These are phyloP conservation scores for Pseudocercospora cruenta DNA, from an alignment of 2,329 filamentous ascomycete species.

Conservation along the genomic window DNA sequence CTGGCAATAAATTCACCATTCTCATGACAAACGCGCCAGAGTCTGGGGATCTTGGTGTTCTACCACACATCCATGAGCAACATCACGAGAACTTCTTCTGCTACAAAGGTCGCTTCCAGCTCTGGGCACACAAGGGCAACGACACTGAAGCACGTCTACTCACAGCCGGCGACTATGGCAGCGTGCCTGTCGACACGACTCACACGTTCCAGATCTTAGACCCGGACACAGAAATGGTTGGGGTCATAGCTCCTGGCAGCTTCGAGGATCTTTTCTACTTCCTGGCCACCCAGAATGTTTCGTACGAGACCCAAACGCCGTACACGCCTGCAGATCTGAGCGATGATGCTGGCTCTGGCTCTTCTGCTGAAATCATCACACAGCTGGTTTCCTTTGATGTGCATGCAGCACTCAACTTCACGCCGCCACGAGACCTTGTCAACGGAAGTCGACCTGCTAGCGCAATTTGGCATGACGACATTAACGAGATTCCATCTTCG, in stretches of 20 bases:
- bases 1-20: conserved; percentile 13
- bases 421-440: conserved; percentile 45
- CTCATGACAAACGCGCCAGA: conserved; percentile 7
- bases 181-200: conserved; percentile 50
- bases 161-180: conserved; percentile 52
- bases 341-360: conserved; percentile 33
- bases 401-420: conserved; percentile 47
- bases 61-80: conserved; percentile 14
- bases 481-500: conserved; percentile 42
- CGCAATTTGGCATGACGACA: conserved; percentile 38
- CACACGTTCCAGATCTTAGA: conserved; percentile 56
- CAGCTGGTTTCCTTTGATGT: conserved; percentile 51
- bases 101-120: conserved; percentile 44
- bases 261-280: conserved; percentile 49
- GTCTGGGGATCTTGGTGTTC: conserved; percentile 8
- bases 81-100: conserved; percentile 19
- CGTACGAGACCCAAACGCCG: conserved; percentile 42
- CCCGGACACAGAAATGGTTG: conserved; percentile 53
- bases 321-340: conserved; percentile 43
- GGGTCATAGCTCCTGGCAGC: conserved; percentile 52
- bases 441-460: conserved; percentile 46
- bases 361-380: conserved; percentile 40
- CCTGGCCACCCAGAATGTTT: conserved; percentile 43
- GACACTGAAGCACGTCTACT: conserved; percentile 44
- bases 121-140: conserved; percentile 48